phyloP scores from a whole-genome alignment of 192 early-diverging fungal species.

The Coemansia sp. region DNA sequence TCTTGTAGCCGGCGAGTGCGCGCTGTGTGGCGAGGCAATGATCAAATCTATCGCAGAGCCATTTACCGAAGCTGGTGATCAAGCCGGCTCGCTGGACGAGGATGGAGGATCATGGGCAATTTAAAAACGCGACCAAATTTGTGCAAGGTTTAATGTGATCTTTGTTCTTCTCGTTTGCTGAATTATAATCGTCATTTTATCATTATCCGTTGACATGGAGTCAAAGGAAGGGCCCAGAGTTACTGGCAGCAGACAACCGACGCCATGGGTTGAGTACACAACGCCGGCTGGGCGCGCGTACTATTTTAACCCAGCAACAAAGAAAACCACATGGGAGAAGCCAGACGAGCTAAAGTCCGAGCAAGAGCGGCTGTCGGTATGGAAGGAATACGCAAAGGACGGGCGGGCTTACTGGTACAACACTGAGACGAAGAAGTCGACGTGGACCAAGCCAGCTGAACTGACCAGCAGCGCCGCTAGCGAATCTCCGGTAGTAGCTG shows the following conservation, averaged over 20 bases:
- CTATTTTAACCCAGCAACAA: conserved; percentile 77
- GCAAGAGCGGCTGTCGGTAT: conserved; percentile 61
- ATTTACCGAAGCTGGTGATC: conserved; percentile 61
- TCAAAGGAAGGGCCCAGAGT: not conserved
- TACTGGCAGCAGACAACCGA: not conserved
- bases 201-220: not conserved
- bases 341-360: conserved; percentile 85
- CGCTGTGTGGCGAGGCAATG: conserved; percentile 95
- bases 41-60: conserved; percentile 83
- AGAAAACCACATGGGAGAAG: conserved; percentile 88
- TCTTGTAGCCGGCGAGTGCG: conserved; percentile 81
- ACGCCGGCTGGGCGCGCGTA: conserved; percentile 82
- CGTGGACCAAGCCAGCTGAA: conserved; percentile 83
- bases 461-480: conserved; percentile 9
- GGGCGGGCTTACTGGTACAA: conserved; percentile 87
- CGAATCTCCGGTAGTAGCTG: not conserved
- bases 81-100: conserved; percentile 18
- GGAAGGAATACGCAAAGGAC: conserved; percentile 85
- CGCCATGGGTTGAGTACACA: conserved; percentile 70
- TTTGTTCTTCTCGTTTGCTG: not conserved
- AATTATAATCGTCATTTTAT: not conserved
- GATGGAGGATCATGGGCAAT: conserved; percentile 63
- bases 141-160: no score
- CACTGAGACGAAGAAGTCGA: conserved; percentile 68
- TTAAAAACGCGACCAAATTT: conserved; percentile 28